phyloP scores from a whole-genome alignment of 768 basidiomycete genomes.

The Lactarius hatsudake region DNA sequence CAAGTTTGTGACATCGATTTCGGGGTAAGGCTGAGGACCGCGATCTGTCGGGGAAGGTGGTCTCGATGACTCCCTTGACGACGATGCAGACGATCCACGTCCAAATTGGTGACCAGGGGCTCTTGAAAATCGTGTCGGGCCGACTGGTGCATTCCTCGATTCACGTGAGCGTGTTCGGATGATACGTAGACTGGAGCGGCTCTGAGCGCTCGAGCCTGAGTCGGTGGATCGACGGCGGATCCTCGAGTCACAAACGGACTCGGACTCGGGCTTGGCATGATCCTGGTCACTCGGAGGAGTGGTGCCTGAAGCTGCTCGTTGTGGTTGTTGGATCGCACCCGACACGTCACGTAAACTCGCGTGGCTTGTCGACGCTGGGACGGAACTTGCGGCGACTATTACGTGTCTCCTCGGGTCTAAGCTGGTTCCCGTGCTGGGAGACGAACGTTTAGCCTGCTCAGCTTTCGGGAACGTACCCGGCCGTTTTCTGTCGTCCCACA shows the following conservation, averaged over 20 bases:
- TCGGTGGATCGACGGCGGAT: background rate
- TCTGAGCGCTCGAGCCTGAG: slow-evolving; percentile 4
- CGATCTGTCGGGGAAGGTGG: background rate
- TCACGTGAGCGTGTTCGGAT: slow-evolving; percentile 3
- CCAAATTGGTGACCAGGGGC: background rate
- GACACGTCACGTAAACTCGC: background rate
- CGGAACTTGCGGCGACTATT: background rate
- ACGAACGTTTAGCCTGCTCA: background rate
- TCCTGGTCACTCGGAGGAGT: background rate
- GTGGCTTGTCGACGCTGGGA: background rate
- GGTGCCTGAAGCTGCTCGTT: background rate
- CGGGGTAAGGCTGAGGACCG: background rate
- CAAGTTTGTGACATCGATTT: background rate
- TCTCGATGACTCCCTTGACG: background rate
- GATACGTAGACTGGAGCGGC: background rate
- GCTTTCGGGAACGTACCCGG: background rate
- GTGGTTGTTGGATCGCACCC: background rate
- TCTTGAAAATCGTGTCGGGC: background rate
- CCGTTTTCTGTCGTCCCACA: background rate
- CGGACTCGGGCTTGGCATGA: background rate
- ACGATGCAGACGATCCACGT: background rate
- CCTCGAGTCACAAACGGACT: background rate
- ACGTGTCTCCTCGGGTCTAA: background rate
- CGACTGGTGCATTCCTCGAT: background rate
- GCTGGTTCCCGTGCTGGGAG: background rate